These are phyloP conservation scores for Sonneratia caseolaris DNA, from an alignment of 345 rosid species.

Conservation along the genomic window DNA sequence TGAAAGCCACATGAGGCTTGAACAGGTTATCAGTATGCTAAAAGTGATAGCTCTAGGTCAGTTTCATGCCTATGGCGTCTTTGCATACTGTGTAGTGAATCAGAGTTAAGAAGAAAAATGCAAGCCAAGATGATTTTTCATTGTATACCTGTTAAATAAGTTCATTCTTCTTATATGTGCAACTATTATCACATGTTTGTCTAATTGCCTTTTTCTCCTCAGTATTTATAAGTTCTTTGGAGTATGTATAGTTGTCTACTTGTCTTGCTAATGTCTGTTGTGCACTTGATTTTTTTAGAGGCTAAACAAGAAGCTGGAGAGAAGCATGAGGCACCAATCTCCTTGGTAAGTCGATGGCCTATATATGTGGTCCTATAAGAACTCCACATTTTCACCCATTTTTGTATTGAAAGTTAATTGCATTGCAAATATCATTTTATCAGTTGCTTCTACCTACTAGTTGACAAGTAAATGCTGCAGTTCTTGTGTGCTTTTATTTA, in stretches of 20 bases:
- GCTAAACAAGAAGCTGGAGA: conserved; percentile 14
- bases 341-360: conserved; percentile 24
- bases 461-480: not conserved
- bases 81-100: not conserved
- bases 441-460: not conserved
- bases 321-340: conserved; percentile 15
- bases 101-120: not conserved
- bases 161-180: not conserved
- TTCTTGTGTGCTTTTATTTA: not conserved
- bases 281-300: conserved; percentile 16
- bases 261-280: not conserved
- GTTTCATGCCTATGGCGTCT: not conserved
- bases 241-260: not conserved
- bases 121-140: not conserved
- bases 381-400: not conserved
- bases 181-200: not conserved
- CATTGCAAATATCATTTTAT: not conserved
- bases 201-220: not conserved
- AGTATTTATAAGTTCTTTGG: not conserved
- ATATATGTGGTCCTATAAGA: not conserved
- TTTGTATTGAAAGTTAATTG: not conserved
- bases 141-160: not conserved
- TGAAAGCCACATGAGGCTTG: not conserved
- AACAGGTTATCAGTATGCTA: not conserved
- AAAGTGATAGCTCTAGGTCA: not conserved